These are phyloP conservation scores for Paracoccidioides lutzii DNA, from an alignment of 2,329 filamentous ascomycete species.

Conservation along the genomic window DNA sequence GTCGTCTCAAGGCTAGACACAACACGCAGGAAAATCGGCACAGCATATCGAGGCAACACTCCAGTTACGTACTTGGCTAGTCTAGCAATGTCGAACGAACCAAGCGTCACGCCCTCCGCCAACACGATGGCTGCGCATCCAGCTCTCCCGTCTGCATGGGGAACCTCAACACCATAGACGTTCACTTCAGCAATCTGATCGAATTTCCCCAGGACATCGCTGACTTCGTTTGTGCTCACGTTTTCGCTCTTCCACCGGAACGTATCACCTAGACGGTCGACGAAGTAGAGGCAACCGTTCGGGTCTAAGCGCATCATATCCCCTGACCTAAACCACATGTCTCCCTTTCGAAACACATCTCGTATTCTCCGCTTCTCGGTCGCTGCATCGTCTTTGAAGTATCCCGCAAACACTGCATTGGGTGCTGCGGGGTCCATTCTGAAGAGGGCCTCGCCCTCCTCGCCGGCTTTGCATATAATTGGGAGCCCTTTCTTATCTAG, in stretches of 20 bases:
- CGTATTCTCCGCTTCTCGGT: not conserved
- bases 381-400: not conserved
- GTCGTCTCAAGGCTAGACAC: slow-evolving; percentile 10
- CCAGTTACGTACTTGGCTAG: slow-evolving; percentile 42
- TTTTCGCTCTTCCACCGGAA: slow-evolving; percentile 56
- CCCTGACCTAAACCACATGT: slow-evolving; percentile 1
- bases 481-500: not conserved
- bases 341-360: slow-evolving; percentile 1
- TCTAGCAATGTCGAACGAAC: slow-evolving; percentile 43
- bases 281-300: slow-evolving; percentile 2
- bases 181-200: slow-evolving; percentile 52
- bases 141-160: slow-evolving; percentile 51
- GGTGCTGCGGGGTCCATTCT: slow-evolving; percentile 2
- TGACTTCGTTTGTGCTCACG: slow-evolving; percentile 47
- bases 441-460: not conserved
- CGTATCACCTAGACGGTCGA: slow-evolving; percentile 41
- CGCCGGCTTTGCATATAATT: not conserved
- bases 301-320: slow-evolving; percentile 2
- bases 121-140: slow-evolving; percentile 42
- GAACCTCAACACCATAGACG: slow-evolving; percentile 49
- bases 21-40: slow-evolving; percentile 59
- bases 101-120: slow-evolving; percentile 22
- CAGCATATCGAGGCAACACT: slow-evolving; percentile 56
- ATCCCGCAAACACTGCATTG: not conserved
- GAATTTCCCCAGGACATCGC: slow-evolving; percentile 44